These are phyloP conservation scores for Diaporthe humulicola DNA, from an alignment of 2,329 filamentous ascomycete genomes.

Conservation along the genomic window DNA sequence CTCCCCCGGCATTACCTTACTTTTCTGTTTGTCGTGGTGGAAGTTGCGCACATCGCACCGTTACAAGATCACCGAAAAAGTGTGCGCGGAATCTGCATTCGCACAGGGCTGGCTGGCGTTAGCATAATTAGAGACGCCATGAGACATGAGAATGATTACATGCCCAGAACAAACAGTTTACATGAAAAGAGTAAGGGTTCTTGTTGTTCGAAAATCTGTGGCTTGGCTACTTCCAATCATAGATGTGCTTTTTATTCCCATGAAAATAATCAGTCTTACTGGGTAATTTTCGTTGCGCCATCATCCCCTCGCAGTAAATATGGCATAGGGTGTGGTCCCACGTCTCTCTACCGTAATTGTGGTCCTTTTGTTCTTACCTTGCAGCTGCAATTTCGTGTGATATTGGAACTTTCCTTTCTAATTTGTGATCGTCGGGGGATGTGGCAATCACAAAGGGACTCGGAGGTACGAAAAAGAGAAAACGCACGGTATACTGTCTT, in stretches of 20 bases:
- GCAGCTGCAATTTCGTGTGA: background rate
- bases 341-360: background rate
- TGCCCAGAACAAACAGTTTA: background rate
- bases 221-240: too few species aligned
- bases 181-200: background rate
- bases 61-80: background rate
- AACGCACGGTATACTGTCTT: background rate
- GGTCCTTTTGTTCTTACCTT: background rate
- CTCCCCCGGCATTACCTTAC: too few species aligned
- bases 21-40: background rate
- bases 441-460: background rate
- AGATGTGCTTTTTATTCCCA: too few species aligned
- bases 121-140: constrained; percentile 8
- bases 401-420: too few species aligned
- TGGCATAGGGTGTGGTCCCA: too few species aligned
- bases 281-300: background rate
- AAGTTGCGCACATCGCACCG: background rate
- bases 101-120: background rate
- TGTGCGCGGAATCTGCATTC: background rate
- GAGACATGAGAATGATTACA: constrained; percentile 7
- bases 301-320: background rate
- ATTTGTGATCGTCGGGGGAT: too few species aligned
- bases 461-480: too few species aligned
- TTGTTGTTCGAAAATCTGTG: background rate
- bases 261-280: background rate